A percentile compares a stretch with the other conserved stretches of the same genome.
Evolutionary conservation across 495 filamentous ascomycete species (phyloP).

Genomic region (Astrocystis sublimbata): DNA sequence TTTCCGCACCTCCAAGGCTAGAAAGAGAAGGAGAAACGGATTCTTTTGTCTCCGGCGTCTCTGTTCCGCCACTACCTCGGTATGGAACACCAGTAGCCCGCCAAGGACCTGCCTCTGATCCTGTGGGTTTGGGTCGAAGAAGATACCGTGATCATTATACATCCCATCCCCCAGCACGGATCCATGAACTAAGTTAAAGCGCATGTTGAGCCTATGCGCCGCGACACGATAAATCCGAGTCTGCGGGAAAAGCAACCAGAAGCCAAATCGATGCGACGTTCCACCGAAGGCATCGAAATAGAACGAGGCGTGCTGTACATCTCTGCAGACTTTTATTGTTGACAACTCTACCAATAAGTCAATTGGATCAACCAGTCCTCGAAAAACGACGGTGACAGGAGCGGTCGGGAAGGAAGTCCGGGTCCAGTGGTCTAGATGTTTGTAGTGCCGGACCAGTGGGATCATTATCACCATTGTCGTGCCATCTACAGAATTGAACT

Average conservation of each 20-base stretch:
- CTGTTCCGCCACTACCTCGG: neutral
- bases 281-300: slow-evolving; percentile 20
- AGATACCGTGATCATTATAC: slow-evolving; percentile 19
- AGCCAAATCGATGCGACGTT: slow-evolving; percentile 16
- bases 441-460: slow-evolving; percentile 10
- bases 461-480: slow-evolving; percentile 13
- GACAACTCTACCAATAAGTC: neutral
- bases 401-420: slow-evolving; percentile 17
- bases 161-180: slow-evolving; percentile 9
- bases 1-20: neutral
- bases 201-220: neutral
- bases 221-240: neutral
- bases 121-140: slow-evolving; percentile 4
- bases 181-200: neutral
- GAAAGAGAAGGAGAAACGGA: neutral
- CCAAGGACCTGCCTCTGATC: neutral
- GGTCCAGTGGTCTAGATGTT: slow-evolving; percentile 11
- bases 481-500: neutral
- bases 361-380: neutral
- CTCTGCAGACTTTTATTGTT: slow-evolving; percentile 18
- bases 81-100: neutral
- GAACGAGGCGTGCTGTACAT: slow-evolving; percentile 17
- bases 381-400: slow-evolving; percentile 8
- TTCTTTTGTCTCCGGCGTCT: neutral
- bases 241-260: slow-evolving; percentile 17